Evolutionary conservation across 768 basidiomycete species (phyloP), one percentile per base, ranked within the genome.

Genomic region (Albatrellus ellisii): DNA sequence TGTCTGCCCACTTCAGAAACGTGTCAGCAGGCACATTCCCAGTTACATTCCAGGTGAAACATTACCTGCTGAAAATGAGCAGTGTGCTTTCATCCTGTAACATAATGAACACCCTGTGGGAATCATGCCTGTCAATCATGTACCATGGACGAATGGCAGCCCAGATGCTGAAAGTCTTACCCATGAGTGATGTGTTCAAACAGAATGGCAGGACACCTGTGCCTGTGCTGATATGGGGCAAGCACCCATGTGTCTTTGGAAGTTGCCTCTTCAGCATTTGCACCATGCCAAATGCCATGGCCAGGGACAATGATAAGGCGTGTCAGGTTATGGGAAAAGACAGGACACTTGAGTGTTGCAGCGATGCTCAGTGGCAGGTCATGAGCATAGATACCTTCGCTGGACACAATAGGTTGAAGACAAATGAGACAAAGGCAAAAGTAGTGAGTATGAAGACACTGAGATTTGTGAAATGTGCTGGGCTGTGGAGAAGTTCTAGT

Each of bases 231-330:
- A 55, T 83, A 85, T 7, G 75, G 64, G 52, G 91, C 84, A 21
- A 97, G 62, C 0, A 85, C 63, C 92, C 94, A 97, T 26, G 81
- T 68, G 22, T 67, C 66, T 39, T 87, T 79, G 33, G 76, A 64
- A 15, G 69, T 50, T 33, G 72, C 66, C 17, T 67, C 65, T 0
- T 65, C 61, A n/a, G 69, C 60, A 45, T 70, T 67, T 14, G 65
- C 64, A 14, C 85, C 86, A 32, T 66, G 70, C 88, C 88, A 94
- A 27, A 95, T 84, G 2, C 83, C 84, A 61, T 97, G 92, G 1
- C 91, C 90, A 0, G 94, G 89, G 1, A 97, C 87, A 47, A 94
- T 65, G 44, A 95, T 72, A 43, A 95, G 69, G 58, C 92, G 85
- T 29, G 66, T 63, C 26, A 91, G 60, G 26, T 53, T 57, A 34